Conservation (phyloP, 2,329 filamentous ascomycete species). For the Botryosphaeria dothidea region DNA sequence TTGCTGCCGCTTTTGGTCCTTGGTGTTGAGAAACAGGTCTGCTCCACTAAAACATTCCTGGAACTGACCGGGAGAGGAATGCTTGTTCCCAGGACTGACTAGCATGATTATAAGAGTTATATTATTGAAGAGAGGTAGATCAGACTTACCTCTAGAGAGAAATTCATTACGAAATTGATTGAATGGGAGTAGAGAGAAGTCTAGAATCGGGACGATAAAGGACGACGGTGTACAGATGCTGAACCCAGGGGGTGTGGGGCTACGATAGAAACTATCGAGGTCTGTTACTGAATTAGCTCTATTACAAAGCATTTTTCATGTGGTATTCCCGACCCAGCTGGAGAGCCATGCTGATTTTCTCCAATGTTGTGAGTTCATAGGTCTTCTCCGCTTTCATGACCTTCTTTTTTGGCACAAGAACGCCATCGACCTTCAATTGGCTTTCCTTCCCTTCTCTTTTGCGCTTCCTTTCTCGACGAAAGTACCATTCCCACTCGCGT, state of each 20-base stretch:
- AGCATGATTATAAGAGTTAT: too few relatives aligned
- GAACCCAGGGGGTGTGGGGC: conserved; percentile 11
- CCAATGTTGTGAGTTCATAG: neutral
- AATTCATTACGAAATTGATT: conserved; percentile 10
- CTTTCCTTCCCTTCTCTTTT: conserved; percentile 24
- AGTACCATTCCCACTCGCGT: conserved; percentile 25
- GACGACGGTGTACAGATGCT: neutral
- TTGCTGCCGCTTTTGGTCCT: too few relatives aligned
- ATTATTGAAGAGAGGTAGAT: too few relatives aligned
- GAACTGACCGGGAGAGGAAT: too few relatives aligned
- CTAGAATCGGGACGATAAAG: neutral
- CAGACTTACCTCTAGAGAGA: conserved; percentile 4
- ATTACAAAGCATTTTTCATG: too few relatives aligned
- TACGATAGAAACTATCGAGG: neutral
- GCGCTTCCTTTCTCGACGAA: conserved; percentile 22
- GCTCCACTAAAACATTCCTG: too few relatives aligned
- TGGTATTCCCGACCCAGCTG: too few relatives aligned
- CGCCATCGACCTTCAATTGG: conserved; percentile 21
- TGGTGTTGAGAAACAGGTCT: too few relatives aligned
- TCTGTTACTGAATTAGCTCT: too few relatives aligned
- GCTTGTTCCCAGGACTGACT: too few relatives aligned
- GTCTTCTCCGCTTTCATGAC: conserved; percentile 24
- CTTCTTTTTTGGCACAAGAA: conserved; percentile 23
- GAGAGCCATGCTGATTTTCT: too few relatives aligned
- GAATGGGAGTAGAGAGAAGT: conserved; percentile 16